Conservation (phyloP, 2,329 filamentous ascomycete genomes). For the Nakataea oryzae region DNA sequence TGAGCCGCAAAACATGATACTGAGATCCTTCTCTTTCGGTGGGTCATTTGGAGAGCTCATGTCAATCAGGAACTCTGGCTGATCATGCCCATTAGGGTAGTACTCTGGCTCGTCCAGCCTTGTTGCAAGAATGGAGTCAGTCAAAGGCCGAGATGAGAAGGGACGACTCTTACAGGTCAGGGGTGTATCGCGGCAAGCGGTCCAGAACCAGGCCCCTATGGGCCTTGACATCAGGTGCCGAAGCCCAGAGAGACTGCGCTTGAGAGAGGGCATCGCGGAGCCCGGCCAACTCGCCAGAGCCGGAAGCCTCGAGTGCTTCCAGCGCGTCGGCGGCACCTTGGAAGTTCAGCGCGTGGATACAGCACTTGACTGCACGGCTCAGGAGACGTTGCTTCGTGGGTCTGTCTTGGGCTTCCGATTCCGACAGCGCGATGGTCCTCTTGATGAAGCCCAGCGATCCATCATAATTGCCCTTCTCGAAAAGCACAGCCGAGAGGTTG, state of each 20-base stretch:
- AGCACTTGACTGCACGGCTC: conserved; percentile 11
- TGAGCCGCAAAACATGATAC: conserved; percentile 13
- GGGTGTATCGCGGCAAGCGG: conserved; percentile 10
- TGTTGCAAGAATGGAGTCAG: background rate
- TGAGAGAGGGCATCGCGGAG: background rate
- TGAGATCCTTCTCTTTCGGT: conserved; percentile 6
- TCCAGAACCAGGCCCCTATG: conserved; percentile 5
- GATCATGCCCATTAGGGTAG: conserved; percentile 12
- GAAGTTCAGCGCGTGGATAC: conserved; percentile 7
- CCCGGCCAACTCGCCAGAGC: background rate
- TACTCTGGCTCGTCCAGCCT: conserved; percentile 8
- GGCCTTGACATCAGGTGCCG: background rate
- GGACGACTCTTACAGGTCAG: conserved; percentile 5
- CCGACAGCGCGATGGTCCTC: conserved; percentile 7
- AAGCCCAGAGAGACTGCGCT: background rate
- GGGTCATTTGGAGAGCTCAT: background rate
- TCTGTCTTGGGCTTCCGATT: background rate
- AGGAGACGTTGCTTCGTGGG: conserved; percentile 4
- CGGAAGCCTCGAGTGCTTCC: background rate
- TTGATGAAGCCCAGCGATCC: conserved; percentile 8
- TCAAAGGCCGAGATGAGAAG: no score
- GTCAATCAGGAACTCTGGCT: conserved; percentile 8
- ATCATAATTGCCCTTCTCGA: conserved; percentile 10
- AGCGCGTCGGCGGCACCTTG: conserved; percentile 3
- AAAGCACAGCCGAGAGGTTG: conserved; percentile 13